Base-by-base conservation (phyloP, 768 basidiomycete species). In the Phanerochaete sordida region DNA sequence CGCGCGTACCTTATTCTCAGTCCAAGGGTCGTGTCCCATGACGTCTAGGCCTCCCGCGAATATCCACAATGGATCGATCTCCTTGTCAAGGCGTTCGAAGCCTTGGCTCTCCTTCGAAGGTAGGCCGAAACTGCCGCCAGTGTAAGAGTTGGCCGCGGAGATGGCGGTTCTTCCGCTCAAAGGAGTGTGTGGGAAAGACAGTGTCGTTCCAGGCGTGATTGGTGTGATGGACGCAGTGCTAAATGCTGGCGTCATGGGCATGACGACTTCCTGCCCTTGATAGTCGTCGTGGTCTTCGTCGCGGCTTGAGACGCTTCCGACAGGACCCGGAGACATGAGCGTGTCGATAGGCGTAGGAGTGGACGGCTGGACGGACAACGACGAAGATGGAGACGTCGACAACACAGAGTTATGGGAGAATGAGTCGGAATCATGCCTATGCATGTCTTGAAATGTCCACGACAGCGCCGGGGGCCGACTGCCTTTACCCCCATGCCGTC, bases 31-130 rank as follows among this genome's bases (percentile, higher is more conserved):
- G 2, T 84, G 77, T 5, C 85, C 86, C 65, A 77, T 78, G 67
- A 84, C 80, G 65, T 88, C 85, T 46, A 93, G 77, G 4, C 89
- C 89, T 7, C 91, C 90, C 28, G 91, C 87, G 68, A 91, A 92
- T 28, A 93, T 76, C 1, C 88, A 85, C 2, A 79, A 83, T 0
- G 85, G 86, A 68, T 91, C 88, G 15, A 86, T 69, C 24, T 80
- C 77, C 57, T 75, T 51, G 12, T 39, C 56, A 19, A 35, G 28
- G 3, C 56, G 48, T 13, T 26, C 19, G 15, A 12, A 33, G 27
- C 24, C 24, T 24, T 28, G 13, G 8, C 46, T 31, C 24, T 31
- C 26, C 37, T 56, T 61, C 24, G 60, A 47, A 24, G 26, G 39
- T 28, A 46, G 28, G 2, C 54, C 15, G 26, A 27, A 28, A 15